Percentiles rank a stretch among this genome's conserved stretches.
Conservation (phyloP, 495 filamentous ascomycete species). For the Opeltia flavorubescens region DNA sequence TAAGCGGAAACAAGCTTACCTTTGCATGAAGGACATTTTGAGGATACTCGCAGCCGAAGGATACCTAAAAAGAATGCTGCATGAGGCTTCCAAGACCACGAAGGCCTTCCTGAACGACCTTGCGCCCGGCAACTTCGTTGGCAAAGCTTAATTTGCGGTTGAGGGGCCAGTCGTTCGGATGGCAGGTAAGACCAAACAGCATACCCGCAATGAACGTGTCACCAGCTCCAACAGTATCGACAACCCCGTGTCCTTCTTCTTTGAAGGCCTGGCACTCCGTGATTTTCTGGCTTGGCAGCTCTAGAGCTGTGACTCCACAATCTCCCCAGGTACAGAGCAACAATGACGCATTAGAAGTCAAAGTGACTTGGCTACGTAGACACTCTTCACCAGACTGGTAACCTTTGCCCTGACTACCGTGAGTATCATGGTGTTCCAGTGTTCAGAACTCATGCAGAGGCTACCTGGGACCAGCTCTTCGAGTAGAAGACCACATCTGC, state of each 20-base stretch:
- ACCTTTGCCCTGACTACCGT: conserved; percentile 26
- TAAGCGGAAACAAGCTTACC: no score
- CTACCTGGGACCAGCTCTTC: conserved; percentile 53
- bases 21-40: no score
- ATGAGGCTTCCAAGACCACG: conserved; percentile 26
- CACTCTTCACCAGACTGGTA: conserved; percentile 37
- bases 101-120: conserved; percentile 55
- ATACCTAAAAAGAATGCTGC: conserved; percentile 1
- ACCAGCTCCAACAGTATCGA: conserved; percentile 56
- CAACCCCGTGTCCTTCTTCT: conserved; percentile 39
- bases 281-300: conserved; percentile 21
- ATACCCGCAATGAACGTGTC: conserved; percentile 66
- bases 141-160: conserved; percentile 42
- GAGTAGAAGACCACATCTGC: conserved; percentile 62
- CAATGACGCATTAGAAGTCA: conserved; percentile 34
- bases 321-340: conserved; percentile 57
- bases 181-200: conserved; percentile 43
- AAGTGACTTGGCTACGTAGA: conserved; percentile 28
- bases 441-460: conserved; percentile 15
- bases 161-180: conserved; percentile 35
- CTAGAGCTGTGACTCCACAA: conserved; percentile 40
- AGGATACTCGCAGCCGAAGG: no score
- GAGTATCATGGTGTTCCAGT: conserved; percentile 8
- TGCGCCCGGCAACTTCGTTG: conserved; percentile 51
- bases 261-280: conserved; percentile 33